phyloP scores from a whole-genome alignment of 129 eudicot genomes.

The Centella asiatica region DNA sequence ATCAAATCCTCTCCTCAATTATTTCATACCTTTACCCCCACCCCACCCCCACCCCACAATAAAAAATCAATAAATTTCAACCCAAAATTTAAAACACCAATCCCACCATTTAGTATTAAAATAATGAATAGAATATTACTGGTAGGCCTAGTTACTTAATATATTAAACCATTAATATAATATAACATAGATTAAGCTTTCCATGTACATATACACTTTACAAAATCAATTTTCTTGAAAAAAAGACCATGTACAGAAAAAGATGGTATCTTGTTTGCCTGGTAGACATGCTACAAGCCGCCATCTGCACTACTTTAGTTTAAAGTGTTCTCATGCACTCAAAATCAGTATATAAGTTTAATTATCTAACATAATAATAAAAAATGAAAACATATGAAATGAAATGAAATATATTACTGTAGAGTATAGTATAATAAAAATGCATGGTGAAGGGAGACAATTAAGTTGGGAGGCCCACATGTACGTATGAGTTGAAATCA shows the following conservation, averaged over 20 bases:
- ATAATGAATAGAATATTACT: not conserved
- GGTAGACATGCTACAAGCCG: constrained; percentile 32
- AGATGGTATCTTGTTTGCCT: constrained; percentile 9
- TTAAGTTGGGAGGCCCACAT: constrained; percentile 16
- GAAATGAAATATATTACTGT: not conserved
- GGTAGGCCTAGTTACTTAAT: too few relatives aligned
- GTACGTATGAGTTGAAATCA: not conserved
- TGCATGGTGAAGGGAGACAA: constrained; percentile 6
- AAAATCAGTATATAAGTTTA: not conserved
- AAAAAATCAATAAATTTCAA: constrained; percentile 6
- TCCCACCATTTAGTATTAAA: not conserved
- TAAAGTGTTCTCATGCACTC: not conserved
- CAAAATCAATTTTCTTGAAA: too few relatives aligned
- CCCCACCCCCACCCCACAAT: constrained; percentile 8
- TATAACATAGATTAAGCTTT: not conserved
- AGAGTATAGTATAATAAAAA: constrained; percentile 8
- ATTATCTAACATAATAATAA: too few relatives aligned
- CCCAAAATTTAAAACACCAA: constrained; percentile 12
- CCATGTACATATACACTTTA: not conserved
- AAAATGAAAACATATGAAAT: not conserved
- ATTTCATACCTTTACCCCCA: constrained; percentile 19
- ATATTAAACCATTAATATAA: too few relatives aligned
- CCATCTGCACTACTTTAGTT: constrained; percentile 13
- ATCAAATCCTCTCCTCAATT: constrained; percentile 26
- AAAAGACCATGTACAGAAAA: not conserved